phyloP scores from a whole-genome alignment of 331 rosid genomes.

The Pyrus hybrid region DNA sequence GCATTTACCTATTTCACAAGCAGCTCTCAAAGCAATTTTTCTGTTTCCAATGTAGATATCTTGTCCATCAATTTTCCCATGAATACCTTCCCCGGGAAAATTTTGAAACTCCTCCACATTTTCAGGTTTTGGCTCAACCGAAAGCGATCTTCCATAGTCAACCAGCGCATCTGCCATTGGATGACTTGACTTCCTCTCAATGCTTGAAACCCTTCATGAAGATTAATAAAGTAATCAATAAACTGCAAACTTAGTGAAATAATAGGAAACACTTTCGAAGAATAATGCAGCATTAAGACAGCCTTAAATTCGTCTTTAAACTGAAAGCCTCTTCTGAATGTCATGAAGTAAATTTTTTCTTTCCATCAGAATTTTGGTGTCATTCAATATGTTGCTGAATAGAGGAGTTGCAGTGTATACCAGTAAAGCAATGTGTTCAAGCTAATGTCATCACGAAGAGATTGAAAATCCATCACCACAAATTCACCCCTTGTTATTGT shows the following conservation, averaged over 20 bases:
- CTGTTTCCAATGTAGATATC: constrained; percentile 67
- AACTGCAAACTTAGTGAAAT: too few species aligned
- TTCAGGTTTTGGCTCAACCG: constrained; percentile 60
- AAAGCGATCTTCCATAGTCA: constrained; percentile 56
- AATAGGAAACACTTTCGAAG: too few species aligned
- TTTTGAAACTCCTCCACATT: constrained; percentile 59
- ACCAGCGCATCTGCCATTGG: constrained; percentile 82
- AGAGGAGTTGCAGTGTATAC: constrained; percentile 22
- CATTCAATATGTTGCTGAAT: background rate
- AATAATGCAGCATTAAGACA: background rate
- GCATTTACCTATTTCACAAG: constrained; percentile 48
- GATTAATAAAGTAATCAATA: background rate
- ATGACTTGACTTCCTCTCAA: constrained; percentile 95
- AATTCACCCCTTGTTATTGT: constrained; percentile 90
- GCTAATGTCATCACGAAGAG: constrained; percentile 56
- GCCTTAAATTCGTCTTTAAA: background rate
- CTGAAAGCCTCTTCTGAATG: background rate
- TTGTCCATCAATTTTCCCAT: constrained; percentile 58
- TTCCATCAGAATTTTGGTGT: background rate
- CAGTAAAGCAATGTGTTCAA: constrained; percentile 58
- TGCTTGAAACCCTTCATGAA: constrained; percentile 68
- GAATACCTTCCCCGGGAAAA: constrained; percentile 87
- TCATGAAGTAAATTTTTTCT: background rate
- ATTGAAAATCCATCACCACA: constrained; percentile 47
- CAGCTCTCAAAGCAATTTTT: constrained; percentile 60